A percentile compares a stretch with the other conserved stretches of the same genome.
phyloP scores from a whole-genome alignment of 768 basidiomycete genomes.

The Tremella mesenterica region DNA sequence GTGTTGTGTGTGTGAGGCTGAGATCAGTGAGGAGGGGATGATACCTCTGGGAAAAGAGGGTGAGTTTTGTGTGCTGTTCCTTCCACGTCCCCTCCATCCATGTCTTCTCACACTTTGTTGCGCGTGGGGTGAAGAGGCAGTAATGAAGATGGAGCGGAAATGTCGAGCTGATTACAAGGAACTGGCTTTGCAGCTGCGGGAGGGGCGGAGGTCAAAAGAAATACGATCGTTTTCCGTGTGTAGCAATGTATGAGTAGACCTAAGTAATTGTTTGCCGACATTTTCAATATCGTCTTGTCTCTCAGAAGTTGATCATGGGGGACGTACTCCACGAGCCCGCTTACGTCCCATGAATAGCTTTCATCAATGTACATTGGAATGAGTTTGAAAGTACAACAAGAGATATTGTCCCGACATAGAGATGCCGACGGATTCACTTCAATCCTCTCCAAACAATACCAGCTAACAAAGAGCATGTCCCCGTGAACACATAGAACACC shows the following conservation, averaged over 20 bases:
- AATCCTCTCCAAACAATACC: conserved; percentile 30
- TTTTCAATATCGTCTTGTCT: too few relatives aligned
- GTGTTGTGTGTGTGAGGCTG: conserved; percentile 76
- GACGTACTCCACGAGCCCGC: too few relatives aligned
- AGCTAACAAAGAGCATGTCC: conserved; percentile 47
- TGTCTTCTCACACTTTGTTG: neutral
- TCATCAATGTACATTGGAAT: too few relatives aligned
- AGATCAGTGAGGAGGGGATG: conserved; percentile 59
- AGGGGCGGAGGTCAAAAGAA: conserved; percentile 13
- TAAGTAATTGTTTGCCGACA: too few relatives aligned
- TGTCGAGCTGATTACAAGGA: neutral
- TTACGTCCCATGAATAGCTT: too few relatives aligned
- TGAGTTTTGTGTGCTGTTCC: conserved; percentile 36
- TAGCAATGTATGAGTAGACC: neutral
- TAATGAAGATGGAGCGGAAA: neutral
- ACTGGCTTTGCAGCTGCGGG: conserved; percentile 18
- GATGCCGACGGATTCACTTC: too few relatives aligned
- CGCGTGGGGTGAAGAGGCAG: neutral
- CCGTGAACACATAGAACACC: conserved; percentile 78
- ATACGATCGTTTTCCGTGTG: conserved; percentile 1
- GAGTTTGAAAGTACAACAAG: too few relatives aligned
- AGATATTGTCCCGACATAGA: too few relatives aligned
- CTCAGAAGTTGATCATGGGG: too few relatives aligned
- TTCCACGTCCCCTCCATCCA: neutral
- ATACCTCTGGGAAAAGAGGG: conserved; percentile 85